phyloP scores from a whole-genome alignment of 345 rosid species.

The Syzygium aromaticum region DNA sequence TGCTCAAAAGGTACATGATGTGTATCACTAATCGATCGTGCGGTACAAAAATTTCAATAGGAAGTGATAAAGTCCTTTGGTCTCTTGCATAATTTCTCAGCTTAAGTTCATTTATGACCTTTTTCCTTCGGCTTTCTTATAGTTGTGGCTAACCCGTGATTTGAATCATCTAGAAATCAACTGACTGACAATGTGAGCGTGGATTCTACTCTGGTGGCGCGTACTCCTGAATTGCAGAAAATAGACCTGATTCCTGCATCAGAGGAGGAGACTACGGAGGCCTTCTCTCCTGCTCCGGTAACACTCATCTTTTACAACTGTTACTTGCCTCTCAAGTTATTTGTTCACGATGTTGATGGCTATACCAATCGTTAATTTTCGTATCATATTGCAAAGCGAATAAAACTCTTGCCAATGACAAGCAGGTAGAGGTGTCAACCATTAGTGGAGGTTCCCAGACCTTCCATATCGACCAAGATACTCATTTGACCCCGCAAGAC shows the following conservation, averaged over 20 bases:
- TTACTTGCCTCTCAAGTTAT: background rate
- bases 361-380: background rate
- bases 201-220: background rate
- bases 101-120: background rate
- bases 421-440: background rate
- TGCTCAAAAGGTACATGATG: background rate
- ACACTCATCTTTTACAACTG: background rate
- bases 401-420: background rate
- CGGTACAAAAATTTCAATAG: background rate
- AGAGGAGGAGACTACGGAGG: background rate
- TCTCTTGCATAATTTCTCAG: background rate
- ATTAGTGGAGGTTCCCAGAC: background rate
- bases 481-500: background rate
- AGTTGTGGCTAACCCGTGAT: background rate
- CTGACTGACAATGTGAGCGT: background rate
- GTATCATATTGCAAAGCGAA: background rate
- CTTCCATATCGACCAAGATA: background rate
- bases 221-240: background rate
- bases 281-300: background rate
- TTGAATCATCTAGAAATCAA: background rate
- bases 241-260: background rate
- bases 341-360: background rate
- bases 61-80: background rate
- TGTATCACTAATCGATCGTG: background rate
- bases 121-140: background rate